Conservation (phyloP, 2,329 filamentous ascomycete species). For the Alternaria conjuncta region DNA sequence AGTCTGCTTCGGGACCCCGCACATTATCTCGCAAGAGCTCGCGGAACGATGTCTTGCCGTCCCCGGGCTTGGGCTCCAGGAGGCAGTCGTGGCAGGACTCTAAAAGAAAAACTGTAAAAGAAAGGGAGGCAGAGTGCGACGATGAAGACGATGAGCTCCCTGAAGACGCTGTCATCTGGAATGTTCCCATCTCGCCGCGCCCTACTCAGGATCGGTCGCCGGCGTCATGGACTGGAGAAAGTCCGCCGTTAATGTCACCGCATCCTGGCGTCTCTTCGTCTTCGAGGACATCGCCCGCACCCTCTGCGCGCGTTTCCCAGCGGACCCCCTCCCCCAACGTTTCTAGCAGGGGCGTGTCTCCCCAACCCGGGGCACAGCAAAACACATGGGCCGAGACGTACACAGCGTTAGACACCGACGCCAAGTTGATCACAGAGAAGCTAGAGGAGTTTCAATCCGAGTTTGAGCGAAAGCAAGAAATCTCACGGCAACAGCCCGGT, state of each 20-base stretch:
- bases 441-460: constrained; percentile 80
- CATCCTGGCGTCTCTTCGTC: constrained; percentile 29
- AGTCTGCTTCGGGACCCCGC: constrained; percentile 32
- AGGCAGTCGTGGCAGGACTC: constrained; percentile 70
- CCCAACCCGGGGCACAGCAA: constrained; percentile 55
- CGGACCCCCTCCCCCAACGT: constrained; percentile 28
- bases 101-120: constrained; percentile 68
- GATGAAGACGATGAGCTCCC: constrained; percentile 74
- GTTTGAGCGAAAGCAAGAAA: constrained; percentile 59
- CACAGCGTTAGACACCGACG: constrained; percentile 73
- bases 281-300: constrained; percentile 33
- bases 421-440: constrained; percentile 76
- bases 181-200: constrained; percentile 77
- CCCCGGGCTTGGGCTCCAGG: constrained; percentile 40
- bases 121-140: constrained; percentile 80
- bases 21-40: constrained; percentile 45
- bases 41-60: constrained; percentile 40
- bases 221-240: constrained; percentile 40
- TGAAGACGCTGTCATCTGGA: constrained; percentile 79
- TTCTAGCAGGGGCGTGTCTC: constrained; percentile 27
- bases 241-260: constrained; percentile 35
- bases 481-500: constrained; percentile 57
- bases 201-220: constrained; percentile 48
- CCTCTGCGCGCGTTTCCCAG: constrained; percentile 25
- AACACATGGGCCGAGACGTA: constrained; percentile 78